Percentiles rank a stretch among this genome's conserved stretches.
Evolutionary conservation across 345 rosid genomes (phyloP).

Genomic region (Luvunga scandens): DNA sequence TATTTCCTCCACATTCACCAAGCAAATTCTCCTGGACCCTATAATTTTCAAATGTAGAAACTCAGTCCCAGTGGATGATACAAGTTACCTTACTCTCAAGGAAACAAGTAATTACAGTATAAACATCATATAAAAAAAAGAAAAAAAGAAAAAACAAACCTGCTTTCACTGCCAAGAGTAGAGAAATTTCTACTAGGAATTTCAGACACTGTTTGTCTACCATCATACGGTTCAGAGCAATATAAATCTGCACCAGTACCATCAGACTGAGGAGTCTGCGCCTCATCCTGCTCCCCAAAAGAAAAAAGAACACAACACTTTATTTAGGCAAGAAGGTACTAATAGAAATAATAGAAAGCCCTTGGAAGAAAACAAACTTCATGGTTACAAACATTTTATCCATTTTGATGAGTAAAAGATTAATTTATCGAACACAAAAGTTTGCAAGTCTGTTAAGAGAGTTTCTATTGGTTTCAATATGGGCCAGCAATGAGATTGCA

Average conservation of each 20-base stretch:
- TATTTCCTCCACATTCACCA: slow-evolving; percentile 31
- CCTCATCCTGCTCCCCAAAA: slow-evolving; percentile 51
- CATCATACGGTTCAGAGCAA: slow-evolving; percentile 33
- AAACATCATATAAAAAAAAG: background rate
- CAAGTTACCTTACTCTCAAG: slow-evolving; percentile 1
- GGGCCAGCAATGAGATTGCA: background rate
- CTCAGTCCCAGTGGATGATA: slow-evolving; percentile 1
- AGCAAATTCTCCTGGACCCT: slow-evolving; percentile 42
- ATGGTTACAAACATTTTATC: background rate
- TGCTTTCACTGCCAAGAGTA: slow-evolving; percentile 43
- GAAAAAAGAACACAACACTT: background rate
- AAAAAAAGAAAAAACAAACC: slow-evolving; percentile 31
- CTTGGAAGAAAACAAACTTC: background rate
- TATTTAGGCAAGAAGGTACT: background rate
- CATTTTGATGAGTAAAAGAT: background rate
- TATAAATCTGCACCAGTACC: slow-evolving; percentile 34
- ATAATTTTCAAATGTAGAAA: slow-evolving; percentile 8
- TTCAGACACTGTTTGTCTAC: slow-evolving; percentile 43
- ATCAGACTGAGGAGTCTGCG: slow-evolving; percentile 36
- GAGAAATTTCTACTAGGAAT: slow-evolving; percentile 34
- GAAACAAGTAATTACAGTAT: background rate
- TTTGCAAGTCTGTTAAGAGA: background rate
- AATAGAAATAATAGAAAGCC: background rate
- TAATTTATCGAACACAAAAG: background rate
- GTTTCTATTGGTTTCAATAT: background rate